Conservation (phyloP, 2,329 filamentous ascomycete species). For the Nothophoma quercina region DNA sequence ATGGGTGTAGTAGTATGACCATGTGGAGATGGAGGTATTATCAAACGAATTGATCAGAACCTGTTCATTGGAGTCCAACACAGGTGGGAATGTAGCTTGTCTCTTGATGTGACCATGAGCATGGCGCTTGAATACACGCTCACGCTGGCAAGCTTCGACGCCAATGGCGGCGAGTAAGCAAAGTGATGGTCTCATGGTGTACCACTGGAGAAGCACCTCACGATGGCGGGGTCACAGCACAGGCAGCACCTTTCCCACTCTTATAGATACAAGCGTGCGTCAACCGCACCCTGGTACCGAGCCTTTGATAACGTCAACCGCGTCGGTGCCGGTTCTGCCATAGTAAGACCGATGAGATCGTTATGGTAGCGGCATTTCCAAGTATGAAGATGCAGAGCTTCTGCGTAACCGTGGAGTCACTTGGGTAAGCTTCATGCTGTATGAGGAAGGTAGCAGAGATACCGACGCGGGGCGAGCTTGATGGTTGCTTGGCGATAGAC, state of each 20-base stretch:
- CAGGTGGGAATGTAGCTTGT: constrained; percentile 43
- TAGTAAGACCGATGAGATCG: constrained; percentile 6
- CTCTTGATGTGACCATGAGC: constrained; percentile 37
- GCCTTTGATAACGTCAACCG: constrained; percentile 31
- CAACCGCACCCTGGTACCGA: neutral
- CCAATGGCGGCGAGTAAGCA: constrained; percentile 41
- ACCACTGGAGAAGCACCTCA: constrained; percentile 3
- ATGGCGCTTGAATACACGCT: constrained; percentile 34
- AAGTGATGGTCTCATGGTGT: constrained; percentile 37
- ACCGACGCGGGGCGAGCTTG: constrained; percentile 23
- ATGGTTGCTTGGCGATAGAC: constrained; percentile 32
- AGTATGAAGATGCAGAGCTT: constrained; percentile 16
- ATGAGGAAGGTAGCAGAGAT: constrained; percentile 42
- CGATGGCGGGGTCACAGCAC: constrained; percentile 6
- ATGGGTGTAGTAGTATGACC: constrained; percentile 52
- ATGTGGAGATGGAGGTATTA: constrained; percentile 48
- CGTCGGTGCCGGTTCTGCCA: constrained; percentile 10
- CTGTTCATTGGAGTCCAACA: constrained; percentile 47
- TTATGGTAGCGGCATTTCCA: constrained; percentile 18
- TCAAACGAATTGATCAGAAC: constrained; percentile 53
- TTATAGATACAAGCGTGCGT: neutral
- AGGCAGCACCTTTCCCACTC: neutral
- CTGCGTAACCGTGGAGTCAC: constrained; percentile 17
- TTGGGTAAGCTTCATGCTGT: constrained; percentile 33
- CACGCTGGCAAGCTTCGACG: constrained; percentile 45